These are phyloP conservation scores for Isoetes taiwanensis DNA, from an alignment of 75 land plant genomes.

Conservation along the genomic window DNA sequence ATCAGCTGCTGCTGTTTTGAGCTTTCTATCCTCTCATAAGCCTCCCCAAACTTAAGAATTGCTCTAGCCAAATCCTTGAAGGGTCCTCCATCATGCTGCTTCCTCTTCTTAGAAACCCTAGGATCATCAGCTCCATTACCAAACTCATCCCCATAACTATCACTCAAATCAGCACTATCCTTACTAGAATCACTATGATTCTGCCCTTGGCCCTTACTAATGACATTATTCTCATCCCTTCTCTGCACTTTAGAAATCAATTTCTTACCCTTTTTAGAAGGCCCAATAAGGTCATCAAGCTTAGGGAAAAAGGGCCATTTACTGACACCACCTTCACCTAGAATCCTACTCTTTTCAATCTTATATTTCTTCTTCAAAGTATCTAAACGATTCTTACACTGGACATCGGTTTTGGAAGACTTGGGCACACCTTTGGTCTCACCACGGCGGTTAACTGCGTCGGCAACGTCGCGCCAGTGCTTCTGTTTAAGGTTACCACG, in stretches of 20 bases:
- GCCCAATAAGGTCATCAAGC: constrained; percentile 11
- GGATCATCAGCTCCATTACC: background rate
- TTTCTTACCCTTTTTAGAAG: constrained; percentile 6
- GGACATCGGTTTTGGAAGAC: constrained; percentile 9
- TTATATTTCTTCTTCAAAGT: constrained; percentile 16
- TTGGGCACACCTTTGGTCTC: background rate
- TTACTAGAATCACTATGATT: no score
- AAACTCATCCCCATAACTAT: background rate
- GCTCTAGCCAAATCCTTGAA: constrained; percentile 35
- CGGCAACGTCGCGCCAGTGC: constrained; percentile 15
- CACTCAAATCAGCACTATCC: background rate
- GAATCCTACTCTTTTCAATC: constrained; percentile 6
- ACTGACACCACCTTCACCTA: background rate
- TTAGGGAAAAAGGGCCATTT: constrained; percentile 9
- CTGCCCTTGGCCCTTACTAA: no score
- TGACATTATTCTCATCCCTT: no score
- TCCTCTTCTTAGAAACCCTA: background rate
- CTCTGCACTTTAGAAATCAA: no score
- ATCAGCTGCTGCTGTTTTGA: constrained; percentile 44
- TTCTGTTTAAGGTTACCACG: constrained; percentile 13
- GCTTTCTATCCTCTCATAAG: constrained; percentile 47
- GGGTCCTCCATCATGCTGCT: constrained; percentile 8
- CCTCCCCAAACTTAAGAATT: constrained; percentile 39
- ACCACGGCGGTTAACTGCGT: background rate
- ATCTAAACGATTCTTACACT: constrained; percentile 12